Evolutionary conservation across 352 stramenopile genomes (phyloP), one percentile per base, ranked within the genome.

Genomic region (Globisporangium polare): DNA sequence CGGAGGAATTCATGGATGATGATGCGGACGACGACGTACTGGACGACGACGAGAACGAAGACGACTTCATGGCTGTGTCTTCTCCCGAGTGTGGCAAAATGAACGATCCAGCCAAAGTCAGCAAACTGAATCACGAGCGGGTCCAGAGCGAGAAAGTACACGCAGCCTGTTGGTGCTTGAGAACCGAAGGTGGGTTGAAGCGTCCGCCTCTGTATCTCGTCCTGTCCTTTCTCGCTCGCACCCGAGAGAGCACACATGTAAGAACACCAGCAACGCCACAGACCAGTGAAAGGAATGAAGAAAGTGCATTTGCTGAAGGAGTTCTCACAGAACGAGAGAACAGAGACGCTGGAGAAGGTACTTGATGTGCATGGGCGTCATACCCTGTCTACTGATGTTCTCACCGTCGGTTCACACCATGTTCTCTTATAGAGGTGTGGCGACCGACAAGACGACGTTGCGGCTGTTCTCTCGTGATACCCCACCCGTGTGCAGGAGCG

Each of bases 401-500:
- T 56, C 50, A 8, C 26, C n/a, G n/a, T n/a, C 50, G 17, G 17
- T 29, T 62, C 53, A 66, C 15, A 62, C 43, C 49, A 66, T 45
- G 43, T 52, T 58, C 17, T 62, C 60, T 66, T 66, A 46, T 5
- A 29, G 45, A 53, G 53, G 53, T 27, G 53, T 57, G 2, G 22
- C 31, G 54, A 66, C 49, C 2, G 60, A 27, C 46, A 45, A 45
- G 35, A 58, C 37, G 33, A 47, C 41, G n/a, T 43, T 63, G 22
- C 51, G 51, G 45, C 65, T 68, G 53, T 61, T 72, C 37, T 71
- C 60, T 35, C 66, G 52, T 13, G 72, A 68, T 2, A 64, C 18
- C 0, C 62, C 31, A 2, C 53, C 53, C 3, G n/a, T 13, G 26
- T 45, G 59, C 12, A 63, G 33, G 10, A 79, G 43, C 27, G 71